Percentiles rank a stretch among this genome's conserved stretches.
Evolutionary conservation across 2,329 filamentous ascomycete species (phyloP).

Genomic region (Fusarium austroafricanum): DNA sequence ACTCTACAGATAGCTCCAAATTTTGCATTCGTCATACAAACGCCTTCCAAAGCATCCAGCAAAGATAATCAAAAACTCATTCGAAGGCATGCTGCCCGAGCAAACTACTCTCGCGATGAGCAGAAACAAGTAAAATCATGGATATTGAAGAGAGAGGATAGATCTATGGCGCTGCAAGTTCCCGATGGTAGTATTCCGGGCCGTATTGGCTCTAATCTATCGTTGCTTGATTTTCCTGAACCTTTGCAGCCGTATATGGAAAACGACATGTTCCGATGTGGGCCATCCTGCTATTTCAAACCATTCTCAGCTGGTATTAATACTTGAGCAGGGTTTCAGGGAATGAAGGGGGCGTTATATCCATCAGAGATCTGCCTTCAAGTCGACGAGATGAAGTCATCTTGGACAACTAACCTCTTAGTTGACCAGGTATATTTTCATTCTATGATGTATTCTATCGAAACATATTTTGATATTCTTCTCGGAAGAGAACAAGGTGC

Average conservation of each 20-base stretch:
- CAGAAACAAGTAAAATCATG: slow-evolving; percentile 15
- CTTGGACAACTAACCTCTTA: slow-evolving; percentile 33
- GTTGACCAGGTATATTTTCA: slow-evolving; percentile 35
- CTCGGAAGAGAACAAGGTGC: slow-evolving; percentile 1
- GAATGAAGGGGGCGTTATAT: slow-evolving; percentile 31
- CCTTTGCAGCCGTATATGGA: slow-evolving; percentile 36
- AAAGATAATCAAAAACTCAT: slow-evolving; percentile 3
- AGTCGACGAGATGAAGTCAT: slow-evolving; percentile 18
- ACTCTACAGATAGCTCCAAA: not conserved
- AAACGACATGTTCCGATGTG: slow-evolving; percentile 27
- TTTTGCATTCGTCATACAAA: slow-evolving; percentile 22
- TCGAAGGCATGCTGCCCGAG: slow-evolving; percentile 24
- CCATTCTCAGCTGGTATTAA: not conserved
- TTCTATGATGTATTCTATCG: slow-evolving; percentile 25
- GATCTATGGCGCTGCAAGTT: not conserved
- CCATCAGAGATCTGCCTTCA: slow-evolving; percentile 37
- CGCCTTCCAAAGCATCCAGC: not conserved
- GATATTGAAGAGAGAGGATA: slow-evolving; percentile 16
- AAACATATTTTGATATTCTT: slow-evolving; percentile 23
- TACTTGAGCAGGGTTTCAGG: not conserved
- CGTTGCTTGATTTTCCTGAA: slow-evolving; percentile 39
- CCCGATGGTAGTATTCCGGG: slow-evolving; percentile 16
- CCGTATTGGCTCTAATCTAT: slow-evolving; percentile 30
- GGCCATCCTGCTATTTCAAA: accelerated
- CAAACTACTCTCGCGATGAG: not conserved